These are phyloP conservation scores for Danielia oregonensis DNA, from an alignment of 805 yeast species.

Conservation along the genomic window DNA sequence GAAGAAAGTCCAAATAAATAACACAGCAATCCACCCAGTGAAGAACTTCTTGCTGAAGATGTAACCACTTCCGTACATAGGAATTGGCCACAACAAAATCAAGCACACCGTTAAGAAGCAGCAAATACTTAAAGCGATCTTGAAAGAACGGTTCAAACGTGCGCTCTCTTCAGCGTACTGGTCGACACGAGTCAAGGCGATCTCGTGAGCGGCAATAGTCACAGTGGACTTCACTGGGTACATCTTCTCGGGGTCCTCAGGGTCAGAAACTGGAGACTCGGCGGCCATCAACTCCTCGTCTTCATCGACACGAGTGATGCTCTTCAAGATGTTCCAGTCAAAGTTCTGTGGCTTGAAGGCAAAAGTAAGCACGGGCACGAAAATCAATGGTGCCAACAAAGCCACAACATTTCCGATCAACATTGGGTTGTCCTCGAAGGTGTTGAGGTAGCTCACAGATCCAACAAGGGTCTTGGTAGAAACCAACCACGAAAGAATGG, in stretches of 20 bases:
- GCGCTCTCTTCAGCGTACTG: constrained; percentile 46
- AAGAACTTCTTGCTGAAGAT: constrained; percentile 73
- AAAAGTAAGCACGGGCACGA: constrained; percentile 62
- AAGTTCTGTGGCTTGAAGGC: constrained; percentile 67
- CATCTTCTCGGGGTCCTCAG: constrained; percentile 24
- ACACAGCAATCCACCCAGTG: constrained; percentile 86
- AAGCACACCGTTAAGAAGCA: constrained; percentile 57
- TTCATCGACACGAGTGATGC: constrained; percentile 66
- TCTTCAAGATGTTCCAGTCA: constrained; percentile 63
- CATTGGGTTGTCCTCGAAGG: constrained; percentile 89
- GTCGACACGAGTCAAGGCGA: constrained; percentile 23
- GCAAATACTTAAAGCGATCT: constrained; percentile 59
- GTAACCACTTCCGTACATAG: constrained; percentile 82
- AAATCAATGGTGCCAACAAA: constrained; percentile 63
- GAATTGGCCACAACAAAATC: constrained; percentile 87
- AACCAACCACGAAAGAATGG: constrained; percentile 58
- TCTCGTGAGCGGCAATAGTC: constrained; percentile 36
- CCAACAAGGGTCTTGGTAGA: constrained; percentile 34
- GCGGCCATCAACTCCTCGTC: constrained; percentile 57
- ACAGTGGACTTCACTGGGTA: constrained; percentile 36
- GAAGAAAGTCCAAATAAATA: constrained; percentile 76
- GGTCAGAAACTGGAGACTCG: constrained; percentile 11
- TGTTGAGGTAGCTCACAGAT: constrained; percentile 33
- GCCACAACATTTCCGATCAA: constrained; percentile 86
- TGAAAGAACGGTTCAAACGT: constrained; percentile 53